A percentile compares a stretch with the other conserved stretches of the same genome.
phyloP scores from a whole-genome alignment of 2,329 filamentous ascomycete genomes.

The Blastomyces emzantsi region DNA sequence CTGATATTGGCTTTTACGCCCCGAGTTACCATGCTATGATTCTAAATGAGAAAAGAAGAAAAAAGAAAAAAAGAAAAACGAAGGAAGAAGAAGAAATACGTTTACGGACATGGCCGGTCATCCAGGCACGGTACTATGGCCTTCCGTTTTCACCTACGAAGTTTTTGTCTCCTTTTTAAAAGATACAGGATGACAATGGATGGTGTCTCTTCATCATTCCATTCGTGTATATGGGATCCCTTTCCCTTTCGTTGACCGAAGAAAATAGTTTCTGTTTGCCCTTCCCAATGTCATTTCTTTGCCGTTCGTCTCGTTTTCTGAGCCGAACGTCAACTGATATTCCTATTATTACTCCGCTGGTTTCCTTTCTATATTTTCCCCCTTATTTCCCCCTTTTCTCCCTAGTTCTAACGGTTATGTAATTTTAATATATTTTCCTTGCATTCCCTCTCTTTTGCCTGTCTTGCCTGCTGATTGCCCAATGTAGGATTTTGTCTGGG shows the following conservation, averaged over 20 bases:
- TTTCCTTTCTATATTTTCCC: background rate
- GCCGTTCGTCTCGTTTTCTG: background rate
- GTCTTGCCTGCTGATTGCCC: background rate
- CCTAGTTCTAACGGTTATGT: background rate
- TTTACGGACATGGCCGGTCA: background rate
- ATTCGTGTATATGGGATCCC: background rate
- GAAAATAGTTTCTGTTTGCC: no score
- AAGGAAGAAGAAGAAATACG: background rate
- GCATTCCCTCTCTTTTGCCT: background rate
- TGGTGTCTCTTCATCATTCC: background rate
- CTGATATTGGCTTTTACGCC: background rate
- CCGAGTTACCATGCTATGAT: background rate
- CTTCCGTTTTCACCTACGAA: background rate
- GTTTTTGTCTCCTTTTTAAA: background rate
- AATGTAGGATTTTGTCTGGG: background rate
- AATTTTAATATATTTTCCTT: background rate
- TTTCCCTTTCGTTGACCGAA: background rate
- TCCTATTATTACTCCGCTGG: no score
- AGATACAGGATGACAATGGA: background rate
- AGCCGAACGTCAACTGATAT: no score
- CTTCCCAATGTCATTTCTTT: background rate
- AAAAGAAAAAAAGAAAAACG: background rate
- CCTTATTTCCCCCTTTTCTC: background rate
- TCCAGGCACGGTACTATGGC: background rate
- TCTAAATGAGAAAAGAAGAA: background rate